Percentiles rank a stretch among this genome's conserved stretches.
Evolutionary conservation across 2,329 filamentous ascomycete genomes (phyloP).

Genomic region (Trichoderma simmonsii): DNA sequence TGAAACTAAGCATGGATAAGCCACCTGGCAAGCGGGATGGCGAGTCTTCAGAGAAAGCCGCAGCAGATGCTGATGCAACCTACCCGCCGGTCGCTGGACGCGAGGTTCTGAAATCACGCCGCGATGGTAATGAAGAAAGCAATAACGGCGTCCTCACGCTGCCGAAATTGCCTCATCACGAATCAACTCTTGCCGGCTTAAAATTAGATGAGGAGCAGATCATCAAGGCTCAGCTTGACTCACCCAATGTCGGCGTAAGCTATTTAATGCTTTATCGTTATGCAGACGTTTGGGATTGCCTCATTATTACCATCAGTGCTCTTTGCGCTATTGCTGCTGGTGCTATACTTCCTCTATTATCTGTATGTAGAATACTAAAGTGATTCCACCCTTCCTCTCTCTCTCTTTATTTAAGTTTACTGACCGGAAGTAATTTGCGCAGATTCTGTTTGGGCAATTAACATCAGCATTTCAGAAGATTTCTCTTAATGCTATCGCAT

Average conservation of each 20-base stretch:
- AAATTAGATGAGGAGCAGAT: not conserved
- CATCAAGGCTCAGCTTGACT: not conserved
- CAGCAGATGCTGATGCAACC: not conserved
- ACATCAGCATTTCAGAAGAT: not conserved
- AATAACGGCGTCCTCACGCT: not conserved
- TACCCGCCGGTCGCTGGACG: not conserved
- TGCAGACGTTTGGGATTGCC: not conserved
- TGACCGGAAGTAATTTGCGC: not conserved
- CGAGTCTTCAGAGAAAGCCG: not conserved
- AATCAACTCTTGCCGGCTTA: not conserved
- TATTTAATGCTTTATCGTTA: not conserved
- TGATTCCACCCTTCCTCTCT: not conserved
- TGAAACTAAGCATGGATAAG: not conserved
- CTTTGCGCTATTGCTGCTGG: not conserved
- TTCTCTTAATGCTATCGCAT: not conserved
- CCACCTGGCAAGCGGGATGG: not conserved
- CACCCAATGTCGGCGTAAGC: not conserved
- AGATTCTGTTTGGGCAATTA: not conserved
- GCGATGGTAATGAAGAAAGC: not conserved
- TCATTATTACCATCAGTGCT: not conserved
- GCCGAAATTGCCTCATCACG: not conserved
- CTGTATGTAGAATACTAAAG: not conserved
- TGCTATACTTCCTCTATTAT: not conserved
- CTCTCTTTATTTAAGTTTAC: not conserved
- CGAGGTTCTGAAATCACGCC: not conserved